Base-by-base conservation (phyloP, 208 protist species). In the Wallacemonas rigidus region DNA sequence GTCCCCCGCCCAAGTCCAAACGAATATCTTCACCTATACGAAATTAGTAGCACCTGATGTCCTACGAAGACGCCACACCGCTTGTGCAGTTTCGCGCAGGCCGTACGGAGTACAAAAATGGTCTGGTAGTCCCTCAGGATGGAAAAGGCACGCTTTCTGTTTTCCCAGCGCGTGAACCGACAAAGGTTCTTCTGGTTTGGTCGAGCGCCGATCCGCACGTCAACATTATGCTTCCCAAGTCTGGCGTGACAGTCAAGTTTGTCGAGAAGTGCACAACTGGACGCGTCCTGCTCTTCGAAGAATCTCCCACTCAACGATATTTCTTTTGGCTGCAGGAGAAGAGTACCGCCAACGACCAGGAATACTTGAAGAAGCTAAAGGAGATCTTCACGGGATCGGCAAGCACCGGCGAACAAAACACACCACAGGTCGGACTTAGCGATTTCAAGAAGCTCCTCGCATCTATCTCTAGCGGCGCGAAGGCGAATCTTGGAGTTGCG, bases 281-380 rank as follows among this genome's bases (percentile, higher is more conserved):
- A 15, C 78, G 89, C 39, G 86, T 96, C 2, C 51, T 94, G 5
- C 62, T 94, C 3, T 87, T 96, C 69, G 35, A 79, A 81, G 61
- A 79, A 44, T 41, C 56, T 63, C 26, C 55, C 54, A 56, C 60
- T 51, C 38, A 74, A 48, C 69, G 72, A 55, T 43, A 87, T 63
- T 96, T 96, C 57, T 96, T 92, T 64, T 96, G 91, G 89, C 56
- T 96, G 17, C 91, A 96, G 63, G 91, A 94, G 40, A 93, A 90
- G 61, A 90, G 80, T 38, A 87, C 79, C n/a, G 74, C 82, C 40
- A 87, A 92, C 60, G 90, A 95, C 63, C 69, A 43, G 17, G 38
- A 67, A 2, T 86, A 91, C 69, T 67, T 93, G 63, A 68, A 71
- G 39, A 69, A 63, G 60, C 71, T 95, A 38, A 74, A 92, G 51